Conservation (phyloP, 2,329 filamentous ascomycete genomes). For the Epichloe gansuensis region DNA sequence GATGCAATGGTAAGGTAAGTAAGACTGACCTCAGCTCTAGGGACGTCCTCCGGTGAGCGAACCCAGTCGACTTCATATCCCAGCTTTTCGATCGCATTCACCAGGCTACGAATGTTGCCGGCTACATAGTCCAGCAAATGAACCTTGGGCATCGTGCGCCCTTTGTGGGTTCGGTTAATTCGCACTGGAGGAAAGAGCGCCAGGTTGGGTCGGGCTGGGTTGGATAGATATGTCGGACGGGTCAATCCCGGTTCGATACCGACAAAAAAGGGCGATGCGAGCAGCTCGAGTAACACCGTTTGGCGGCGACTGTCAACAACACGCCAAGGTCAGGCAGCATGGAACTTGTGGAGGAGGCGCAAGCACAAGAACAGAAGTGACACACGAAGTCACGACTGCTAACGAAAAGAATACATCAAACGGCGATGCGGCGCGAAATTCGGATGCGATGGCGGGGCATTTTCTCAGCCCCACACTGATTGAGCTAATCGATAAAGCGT, state of each 20-base stretch:
- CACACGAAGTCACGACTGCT: neutral
- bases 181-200: no score
- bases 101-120: constrained; percentile 88
- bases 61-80: constrained; percentile 93
- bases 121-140: constrained; percentile 82
- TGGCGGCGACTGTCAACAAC: no score
- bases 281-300: no score
- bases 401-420: neutral
- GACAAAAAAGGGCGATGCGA: no score
- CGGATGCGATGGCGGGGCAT: constrained; percentile 15
- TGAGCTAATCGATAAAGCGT: no score
- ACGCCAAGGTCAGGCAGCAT: neutral
- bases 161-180: no score
- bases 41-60: constrained; percentile 69
- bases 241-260: no score
- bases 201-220: no score
- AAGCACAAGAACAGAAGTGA: neutral
- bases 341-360: neutral
- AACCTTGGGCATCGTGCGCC: constrained; percentile 56
- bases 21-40: constrained; percentile 60
- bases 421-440: constrained; percentile 6
- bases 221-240: neutral
- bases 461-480: neutral
- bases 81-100: constrained; percentile 93
- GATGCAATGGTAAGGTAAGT: constrained; percentile 1